Evolutionary conservation across 345 rosid genomes (phyloP).

Genomic region (Heritiera fomes): DNA sequence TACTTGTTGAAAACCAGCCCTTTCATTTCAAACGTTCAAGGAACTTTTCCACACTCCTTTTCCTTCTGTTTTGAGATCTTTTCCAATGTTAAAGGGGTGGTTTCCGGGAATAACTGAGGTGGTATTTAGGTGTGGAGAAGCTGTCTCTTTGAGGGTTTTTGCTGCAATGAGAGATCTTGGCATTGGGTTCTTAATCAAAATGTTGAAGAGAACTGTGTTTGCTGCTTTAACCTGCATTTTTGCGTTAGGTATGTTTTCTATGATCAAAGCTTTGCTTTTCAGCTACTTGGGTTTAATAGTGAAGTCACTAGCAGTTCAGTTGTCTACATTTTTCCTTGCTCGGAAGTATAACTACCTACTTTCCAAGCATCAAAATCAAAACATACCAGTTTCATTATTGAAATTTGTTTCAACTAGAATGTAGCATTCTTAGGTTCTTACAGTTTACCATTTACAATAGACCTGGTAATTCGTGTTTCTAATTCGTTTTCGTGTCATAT

Average conservation of each 20-base stretch:
- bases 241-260: constrained; percentile 48
- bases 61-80: background rate
- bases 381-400: background rate
- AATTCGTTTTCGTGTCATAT: too few species aligned
- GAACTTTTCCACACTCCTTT: too few species aligned
- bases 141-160: constrained; percentile 32
- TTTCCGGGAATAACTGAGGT: constrained; percentile 24
- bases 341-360: background rate
- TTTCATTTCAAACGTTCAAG: background rate
- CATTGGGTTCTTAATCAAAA: constrained; percentile 16
- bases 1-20: background rate
- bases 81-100: constrained; percentile 26
- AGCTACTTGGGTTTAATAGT: too few species aligned
- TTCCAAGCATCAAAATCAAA: too few species aligned
- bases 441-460: too few species aligned
- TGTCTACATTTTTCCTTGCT: background rate
- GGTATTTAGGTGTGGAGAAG: constrained; percentile 27
- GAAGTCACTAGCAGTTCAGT: too few species aligned
- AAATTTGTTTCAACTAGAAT: background rate
- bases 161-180: constrained; percentile 23
- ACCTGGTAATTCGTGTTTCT: too few species aligned
- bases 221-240: constrained; percentile 53
- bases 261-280: background rate
- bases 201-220: constrained; percentile 35
- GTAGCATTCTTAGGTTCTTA: background rate